Base-by-base conservation (phyloP, 495 filamentous ascomycete species). In the Lasiosphaeria hispida region DNA sequence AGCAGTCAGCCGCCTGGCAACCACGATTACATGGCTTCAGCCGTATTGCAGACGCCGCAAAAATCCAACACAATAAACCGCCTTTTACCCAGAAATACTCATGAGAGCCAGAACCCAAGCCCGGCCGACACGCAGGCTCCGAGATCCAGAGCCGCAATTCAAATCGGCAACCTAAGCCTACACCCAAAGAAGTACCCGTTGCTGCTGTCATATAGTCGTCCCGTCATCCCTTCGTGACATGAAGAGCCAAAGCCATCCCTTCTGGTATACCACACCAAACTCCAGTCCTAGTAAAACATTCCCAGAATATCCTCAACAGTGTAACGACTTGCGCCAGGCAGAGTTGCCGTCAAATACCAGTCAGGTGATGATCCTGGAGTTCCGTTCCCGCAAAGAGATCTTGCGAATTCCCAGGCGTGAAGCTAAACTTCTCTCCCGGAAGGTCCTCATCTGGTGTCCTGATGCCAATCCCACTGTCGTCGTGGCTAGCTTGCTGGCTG, bases 401-500 rank as follows among this genome's bases (percentile, higher is more conserved):
- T 14, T 67, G 66, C n/a, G 45, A 47, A 5, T 63, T 56, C 10
- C 58, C 59, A 1, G 59, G 61, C 0, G 66, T 61, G 40, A 77
- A 80, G 11, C 69, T 72, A 58, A 78, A 85, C 63, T 84, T 85
- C 13, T 76, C 76, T 18, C 78, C 72, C 1, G 77, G 69, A 40
- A 83, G 77, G 11, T 85, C 80, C 54, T 85, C 83, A 17, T 86
- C 83, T 4, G 83, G 80, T 8, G 83, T 81, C 55, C 77, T 64
- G 65, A 89, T 85, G 3, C 84, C 84, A 55, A 90, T 89, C 10
- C 85, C 87, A 60, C 85, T 88, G 67, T 90, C 87, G 59, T 90
- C 87, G 53, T 80, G 84, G 57, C 70, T 73, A 7, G 64, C 42
- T 19, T 72, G 65, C 43, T 70, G 69, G 18, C 51, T 68, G 17